phyloP scores from a whole-genome alignment of 2,329 filamentous ascomycete species.

The Fusarium zealandicum region DNA sequence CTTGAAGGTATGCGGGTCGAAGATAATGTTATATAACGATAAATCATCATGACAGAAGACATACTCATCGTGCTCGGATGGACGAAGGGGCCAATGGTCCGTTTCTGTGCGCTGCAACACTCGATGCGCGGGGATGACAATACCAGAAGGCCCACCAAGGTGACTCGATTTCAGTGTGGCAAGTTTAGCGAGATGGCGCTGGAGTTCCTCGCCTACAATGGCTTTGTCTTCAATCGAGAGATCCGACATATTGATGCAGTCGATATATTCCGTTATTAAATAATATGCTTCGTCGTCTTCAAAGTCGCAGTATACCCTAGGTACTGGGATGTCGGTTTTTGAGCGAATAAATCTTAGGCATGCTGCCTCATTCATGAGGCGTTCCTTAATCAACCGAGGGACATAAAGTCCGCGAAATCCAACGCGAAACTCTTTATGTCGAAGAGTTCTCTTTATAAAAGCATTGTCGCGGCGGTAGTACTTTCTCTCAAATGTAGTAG shows the following conservation, averaged over 20 bases:
- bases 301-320: constrained; percentile 37
- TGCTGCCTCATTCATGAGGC: constrained; percentile 43
- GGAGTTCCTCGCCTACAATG: constrained; percentile 38
- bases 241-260: constrained; percentile 42
- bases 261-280: constrained; percentile 42
- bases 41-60: constrained; percentile 40
- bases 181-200: constrained; percentile 37
- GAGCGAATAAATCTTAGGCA: constrained; percentile 38
- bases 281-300: constrained; percentile 44
- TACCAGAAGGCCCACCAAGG: constrained; percentile 43
- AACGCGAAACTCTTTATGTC: constrained; percentile 41
- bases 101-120: constrained; percentile 35
- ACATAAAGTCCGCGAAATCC: constrained; percentile 41
- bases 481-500: constrained; percentile 41
- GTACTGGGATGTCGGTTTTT: constrained; percentile 43
- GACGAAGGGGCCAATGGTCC: constrained; percentile 34
- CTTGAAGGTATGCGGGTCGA: constrained; percentile 41
- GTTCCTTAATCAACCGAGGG: constrained; percentile 42
- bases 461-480: constrained; percentile 39
- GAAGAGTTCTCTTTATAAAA: constrained; percentile 45
- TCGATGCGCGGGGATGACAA: constrained; percentile 43
- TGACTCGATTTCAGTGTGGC: constrained; percentile 38
- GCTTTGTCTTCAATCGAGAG: constrained; percentile 38
- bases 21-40: constrained; percentile 36
- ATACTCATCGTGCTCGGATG: constrained; percentile 31